A percentile compares a stretch with the other conserved stretches of the same genome.
These are phyloP conservation scores for Malus asiatica DNA, from an alignment of 306 rosid genomes.

Conservation along the genomic window DNA sequence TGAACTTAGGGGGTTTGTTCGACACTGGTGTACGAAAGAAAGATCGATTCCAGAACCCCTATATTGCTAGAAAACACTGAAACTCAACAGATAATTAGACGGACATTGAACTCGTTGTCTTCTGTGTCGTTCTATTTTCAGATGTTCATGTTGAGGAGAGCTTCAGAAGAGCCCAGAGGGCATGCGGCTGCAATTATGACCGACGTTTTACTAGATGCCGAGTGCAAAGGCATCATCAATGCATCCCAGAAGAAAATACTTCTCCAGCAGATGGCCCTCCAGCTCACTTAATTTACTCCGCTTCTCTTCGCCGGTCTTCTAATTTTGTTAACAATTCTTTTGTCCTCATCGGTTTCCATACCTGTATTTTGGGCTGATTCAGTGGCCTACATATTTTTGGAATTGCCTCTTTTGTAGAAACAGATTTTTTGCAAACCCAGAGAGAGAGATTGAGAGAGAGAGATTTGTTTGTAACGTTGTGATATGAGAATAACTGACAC, in stretches of 20 bases:
- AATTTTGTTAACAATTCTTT: background rate
- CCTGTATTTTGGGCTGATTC: background rate
- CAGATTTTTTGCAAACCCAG: background rate
- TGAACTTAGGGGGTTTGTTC: no score
- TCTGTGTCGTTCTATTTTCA: constrained; percentile 1
- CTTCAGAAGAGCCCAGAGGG: constrained; percentile 73
- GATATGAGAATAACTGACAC: background rate
- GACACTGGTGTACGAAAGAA: no score
- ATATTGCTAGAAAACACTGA: no score
- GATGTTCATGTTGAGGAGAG: constrained; percentile 63
- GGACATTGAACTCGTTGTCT: no score
- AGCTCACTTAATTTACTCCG: constrained; percentile 34
- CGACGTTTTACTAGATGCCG: constrained; percentile 65
- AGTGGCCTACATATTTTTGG: background rate
- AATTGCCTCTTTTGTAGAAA: background rate
- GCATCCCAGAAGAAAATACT: constrained; percentile 61
- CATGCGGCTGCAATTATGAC: constrained; percentile 67
- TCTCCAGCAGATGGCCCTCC: constrained; percentile 59
- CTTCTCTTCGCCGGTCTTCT: background rate
- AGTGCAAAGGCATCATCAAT: constrained; percentile 57
- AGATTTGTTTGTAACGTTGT: background rate
- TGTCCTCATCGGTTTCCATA: background rate
- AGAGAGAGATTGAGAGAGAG: background rate
- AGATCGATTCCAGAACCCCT: no score
- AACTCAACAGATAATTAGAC: no score